Base-by-base conservation (phyloP, 192 early-diverging fungal species). In the Chytriomyces confervae region DNA sequence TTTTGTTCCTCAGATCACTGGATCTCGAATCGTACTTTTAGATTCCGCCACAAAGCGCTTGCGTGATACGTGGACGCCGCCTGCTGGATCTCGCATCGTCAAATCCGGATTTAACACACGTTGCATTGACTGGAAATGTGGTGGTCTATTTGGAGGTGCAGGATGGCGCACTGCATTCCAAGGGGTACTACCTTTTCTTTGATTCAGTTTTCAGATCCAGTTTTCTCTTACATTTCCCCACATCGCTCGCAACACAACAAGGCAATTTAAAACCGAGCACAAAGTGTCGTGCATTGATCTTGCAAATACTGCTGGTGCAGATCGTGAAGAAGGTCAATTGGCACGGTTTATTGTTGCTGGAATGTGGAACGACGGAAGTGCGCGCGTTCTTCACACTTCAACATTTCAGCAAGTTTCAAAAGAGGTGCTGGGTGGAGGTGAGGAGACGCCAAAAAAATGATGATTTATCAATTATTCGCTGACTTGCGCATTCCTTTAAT, bases 271-370 rank as follows among this genome's bases (percentile, higher is more conserved):
- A 62, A 81, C 95, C 46, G 87, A 84, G 16, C 79, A 90, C 62
- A 91, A 94, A 60, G 88, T 96, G 46, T 84, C 95, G 5, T 95
- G 94, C 71, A 77, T 98, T 20, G 88, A 91, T 74, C 16, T 57
- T 13, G 36, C 36, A 36, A 36, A 36, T 36, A 36, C 2, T 36
- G 36, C 36, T 4, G 4, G 36, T 36, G 36, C 36, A 36, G 36
- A 36, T 36, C 5, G 20, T 57, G 5, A 57, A 13, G 88, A 94
- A 50, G 84, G 81, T 62, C 36, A 36, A 1, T 36, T 36, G 36
- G 36, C 36, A 36, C 75, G 88, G 51, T 81, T 86, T 49, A 72
- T 67, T 60, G 65, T 77, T 20, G 91, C 95, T 6, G 95, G 94
- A 10, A 76, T 93, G 27, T 98, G 95, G 95, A 87, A 77, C 20